Base-by-base conservation (phyloP, 176 grass and related monocot species). In the Phoenix dactylifera region DNA sequence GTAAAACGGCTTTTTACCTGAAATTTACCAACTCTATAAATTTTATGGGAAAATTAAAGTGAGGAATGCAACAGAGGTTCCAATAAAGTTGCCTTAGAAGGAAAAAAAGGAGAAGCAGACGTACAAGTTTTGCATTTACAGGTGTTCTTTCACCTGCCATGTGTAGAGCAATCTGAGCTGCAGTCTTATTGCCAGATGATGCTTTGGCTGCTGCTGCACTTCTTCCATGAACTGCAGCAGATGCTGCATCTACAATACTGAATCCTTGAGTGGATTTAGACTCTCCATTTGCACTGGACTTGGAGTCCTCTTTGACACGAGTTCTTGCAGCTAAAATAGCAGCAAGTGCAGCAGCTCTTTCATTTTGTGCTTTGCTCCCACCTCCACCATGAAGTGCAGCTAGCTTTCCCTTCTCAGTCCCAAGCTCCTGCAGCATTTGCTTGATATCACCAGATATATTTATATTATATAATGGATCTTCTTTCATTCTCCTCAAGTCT, bases 241-340 rank as follows among this genome's bases (percentile, higher is more conserved):
- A 96, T 69, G 91, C 91, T 72, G 80, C 92, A 90, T 97, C 92
- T n/a, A 97, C 92, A 22, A 97, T 86, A 84, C 92, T 97, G 65
- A 97, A 97, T 64, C 72, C 12, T 65, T 83, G 82, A 18, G 55
- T 56, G 50, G 86, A 60, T 63, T 90, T 83, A 62, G 77, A 54
- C 66, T 82, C 86, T 81, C 80, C 80, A 63, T 48, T 55, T 48
- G 49, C 18, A 75, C 48, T 60, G 17, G 84, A 82, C 64, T 88
- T 85, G 24, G 77, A 69, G 29, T 75, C 83, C 71, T 84, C 61
- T 67, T 82, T 77, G 60, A 85, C 66, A 64, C 67, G 80, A 67
- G 74, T 60, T 73, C 73, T 83, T 25, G 74, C 69, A 72, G 75
- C 86, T 24, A 79, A 73, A 69, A 83, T 79, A 30, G 75, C 72